phyloP scores from a whole-genome alignment of 345 rosid species.

The Salix purpurea region DNA sequence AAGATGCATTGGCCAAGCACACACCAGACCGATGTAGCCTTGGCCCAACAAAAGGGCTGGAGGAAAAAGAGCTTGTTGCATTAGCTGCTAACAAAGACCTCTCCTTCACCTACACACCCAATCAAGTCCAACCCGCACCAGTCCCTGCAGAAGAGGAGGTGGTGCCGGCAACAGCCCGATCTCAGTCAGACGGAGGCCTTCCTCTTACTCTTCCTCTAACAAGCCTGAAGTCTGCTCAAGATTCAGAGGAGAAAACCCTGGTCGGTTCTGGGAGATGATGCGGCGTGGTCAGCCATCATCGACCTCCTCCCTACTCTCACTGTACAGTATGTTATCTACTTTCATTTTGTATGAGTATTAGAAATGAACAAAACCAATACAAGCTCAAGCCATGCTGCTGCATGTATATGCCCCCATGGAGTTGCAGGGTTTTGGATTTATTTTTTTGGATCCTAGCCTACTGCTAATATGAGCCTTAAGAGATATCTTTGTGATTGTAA shows the following conservation, averaged over 20 bases:
- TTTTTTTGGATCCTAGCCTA: slow-evolving; percentile 44
- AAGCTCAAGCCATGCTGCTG: not conserved
- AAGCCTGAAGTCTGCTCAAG: slow-evolving; percentile 15
- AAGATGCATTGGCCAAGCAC: slow-evolving; percentile 85
- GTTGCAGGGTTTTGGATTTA: slow-evolving; percentile 38
- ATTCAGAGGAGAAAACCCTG: slow-evolving; percentile 34
- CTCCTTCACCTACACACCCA: slow-evolving; percentile 60
- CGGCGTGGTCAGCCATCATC: not conserved
- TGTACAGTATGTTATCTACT: slow-evolving; percentile 24
- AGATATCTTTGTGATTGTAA: slow-evolving; percentile 9
- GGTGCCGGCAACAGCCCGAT: slow-evolving; percentile 13
- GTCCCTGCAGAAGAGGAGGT: slow-evolving; percentile 24
- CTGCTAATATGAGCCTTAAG: slow-evolving; percentile 14
- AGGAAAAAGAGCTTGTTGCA: slow-evolving; percentile 85
- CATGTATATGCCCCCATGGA: slow-evolving; percentile 7
- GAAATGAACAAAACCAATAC: slow-evolving; percentile 11
- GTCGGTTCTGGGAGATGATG: slow-evolving; percentile 44
- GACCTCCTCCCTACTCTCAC: slow-evolving; percentile 1
- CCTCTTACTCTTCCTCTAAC: slow-evolving; percentile 21
- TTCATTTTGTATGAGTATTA: slow-evolving; percentile 6
- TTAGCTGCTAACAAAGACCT: slow-evolving; percentile 83
- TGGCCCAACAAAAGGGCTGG: slow-evolving; percentile 72
- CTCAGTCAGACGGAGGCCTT: slow-evolving; percentile 5
- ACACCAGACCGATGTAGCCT: slow-evolving; percentile 74
- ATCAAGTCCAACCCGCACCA: slow-evolving; percentile 31